These are phyloP conservation scores for Candida sanyaensis DNA, from an alignment of 1,139 yeast genomes.

Conservation along the genomic window DNA sequence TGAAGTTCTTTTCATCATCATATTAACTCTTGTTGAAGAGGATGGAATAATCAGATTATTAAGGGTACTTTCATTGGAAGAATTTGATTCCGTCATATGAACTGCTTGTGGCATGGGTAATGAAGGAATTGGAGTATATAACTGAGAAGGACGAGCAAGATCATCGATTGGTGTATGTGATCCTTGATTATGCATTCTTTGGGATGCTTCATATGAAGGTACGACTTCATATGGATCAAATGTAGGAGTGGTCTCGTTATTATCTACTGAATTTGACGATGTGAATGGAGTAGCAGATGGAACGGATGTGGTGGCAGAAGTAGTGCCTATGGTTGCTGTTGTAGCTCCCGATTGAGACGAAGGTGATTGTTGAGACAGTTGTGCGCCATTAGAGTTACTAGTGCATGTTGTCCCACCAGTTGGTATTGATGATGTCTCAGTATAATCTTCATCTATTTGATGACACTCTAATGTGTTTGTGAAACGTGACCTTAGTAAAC, in stretches of 20 bases:
- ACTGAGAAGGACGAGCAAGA: constrained; percentile 4
- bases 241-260: not conserved
- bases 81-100: constrained; percentile 12
- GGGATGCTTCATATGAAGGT: constrained; percentile 50
- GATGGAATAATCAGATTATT: constrained; percentile 5
- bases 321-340: not conserved
- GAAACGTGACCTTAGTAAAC: constrained; percentile 29
- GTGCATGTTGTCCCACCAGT: constrained; percentile 10
- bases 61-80: constrained; percentile 10
- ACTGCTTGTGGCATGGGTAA: constrained; percentile 9
- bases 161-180: not conserved
- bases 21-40: constrained; percentile 4
- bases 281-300: not conserved
- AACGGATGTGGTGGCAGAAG: constrained; percentile 7
- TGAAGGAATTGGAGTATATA: constrained; percentile 16
- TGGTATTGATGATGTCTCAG: constrained; percentile 11
- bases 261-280: not conserved
- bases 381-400: not conserved
- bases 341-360: constrained; percentile 5
- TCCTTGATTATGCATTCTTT: constrained; percentile 29
- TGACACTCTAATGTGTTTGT: constrained; percentile 33
- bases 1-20: constrained; percentile 11
- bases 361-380: not conserved
- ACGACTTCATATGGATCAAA: constrained; percentile 42
- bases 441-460: constrained; percentile 39